Evolutionary conservation across 2,329 filamentous ascomycete species (phyloP).

Genomic region (Trichoderma citrinoviride): DNA sequence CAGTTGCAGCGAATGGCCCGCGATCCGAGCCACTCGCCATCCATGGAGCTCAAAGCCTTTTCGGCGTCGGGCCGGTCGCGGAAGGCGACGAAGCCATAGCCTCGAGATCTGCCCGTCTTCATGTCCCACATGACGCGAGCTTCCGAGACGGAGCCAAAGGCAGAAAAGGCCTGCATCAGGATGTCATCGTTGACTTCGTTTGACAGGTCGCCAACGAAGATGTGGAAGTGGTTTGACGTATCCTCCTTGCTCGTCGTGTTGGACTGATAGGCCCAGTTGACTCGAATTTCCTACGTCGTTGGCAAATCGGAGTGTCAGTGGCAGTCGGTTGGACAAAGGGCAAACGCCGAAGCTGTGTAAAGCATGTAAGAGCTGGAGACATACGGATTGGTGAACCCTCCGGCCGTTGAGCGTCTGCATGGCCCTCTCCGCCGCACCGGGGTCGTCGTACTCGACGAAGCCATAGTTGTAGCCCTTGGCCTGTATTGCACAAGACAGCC

Average conservation of each 20-base stretch:
- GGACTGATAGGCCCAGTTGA: slow-evolving; percentile 99
- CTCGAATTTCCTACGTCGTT: slow-evolving; percentile 77
- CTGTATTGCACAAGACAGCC: slow-evolving; percentile 41
- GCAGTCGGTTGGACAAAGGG: neutral
- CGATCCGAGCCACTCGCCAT: slow-evolving; percentile 97
- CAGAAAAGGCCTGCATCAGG: slow-evolving; percentile 88
- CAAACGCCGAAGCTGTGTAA: neutral
- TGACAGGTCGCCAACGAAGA: slow-evolving; percentile 95
- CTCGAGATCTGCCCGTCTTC: slow-evolving; percentile 97
- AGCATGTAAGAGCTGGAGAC: neutral
- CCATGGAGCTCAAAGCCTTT: slow-evolving; percentile 95
- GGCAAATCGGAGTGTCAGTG: neutral
- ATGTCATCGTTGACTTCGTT: slow-evolving; percentile 99
- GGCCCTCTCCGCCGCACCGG: slow-evolving; percentile 89
- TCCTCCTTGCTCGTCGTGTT: slow-evolving; percentile 94
- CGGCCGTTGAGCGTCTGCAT: slow-evolving; percentile 97
- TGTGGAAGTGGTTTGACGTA: slow-evolving; percentile 97
- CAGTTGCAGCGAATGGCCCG: slow-evolving; percentile 99
- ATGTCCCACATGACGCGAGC: slow-evolving; percentile 99
- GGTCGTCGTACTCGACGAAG: slow-evolving; percentile 98
- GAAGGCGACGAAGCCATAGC: slow-evolving; percentile 97
- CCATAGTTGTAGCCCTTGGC: slow-evolving; percentile 98
- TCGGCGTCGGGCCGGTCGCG: slow-evolving; percentile 91
- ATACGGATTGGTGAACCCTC: slow-evolving; percentile 89
- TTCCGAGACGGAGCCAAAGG: slow-evolving; percentile 93